Base-by-base conservation (phyloP, 2,329 filamentous ascomycete species). In the Verruconis gallopava region DNA sequence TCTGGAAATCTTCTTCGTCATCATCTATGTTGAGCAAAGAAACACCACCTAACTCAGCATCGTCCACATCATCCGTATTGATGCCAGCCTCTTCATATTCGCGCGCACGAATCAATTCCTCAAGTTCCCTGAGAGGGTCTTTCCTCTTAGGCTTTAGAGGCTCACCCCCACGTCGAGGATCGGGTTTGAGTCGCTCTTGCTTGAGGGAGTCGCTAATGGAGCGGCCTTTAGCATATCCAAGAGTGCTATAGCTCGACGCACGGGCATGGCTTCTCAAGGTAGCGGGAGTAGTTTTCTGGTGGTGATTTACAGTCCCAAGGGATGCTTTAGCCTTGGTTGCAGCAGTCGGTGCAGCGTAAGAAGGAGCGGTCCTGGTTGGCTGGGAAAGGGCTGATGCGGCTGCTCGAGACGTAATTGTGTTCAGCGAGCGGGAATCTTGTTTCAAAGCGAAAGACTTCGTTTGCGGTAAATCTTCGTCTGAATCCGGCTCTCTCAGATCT, bases 181-280 rank as follows among this genome's bases (percentile, higher is more conserved):
- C n/a, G 5, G 13, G 19, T 35, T n/a, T 33, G 17, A 4, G 18
- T 17, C 22, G 17, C 28, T 42, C 35, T 21, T 46, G 45, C 14
- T 37, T 21, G 6, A 46, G 35, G 11, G 34, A 32, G n/a, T 25
- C 17, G n/a, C 37, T 43, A 3, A 34, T 34, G 25, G 30, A 20
- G 11, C 44, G 5, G 20, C 45, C 45, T 14, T 43, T 34, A 13
- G 44, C 44, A 19, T 46, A 46, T 3, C 45, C 45, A 9, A 47
- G 35, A 19, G 45, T 47, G 22, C 19, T 43, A 13, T 38, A 21
- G 4, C 38, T 25, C 19, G 44, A 21, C 17, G 40, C 40, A n/a
- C 17, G 21, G 13, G 35, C 43, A 28, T 40, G 18, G 15, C 40
- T 19, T 13, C 21, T 22, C n/a, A 33, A 21, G n/a, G 11, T 18